Evolutionary conservation across 2,329 filamentous ascomycete genomes (phyloP).

Genomic region (Diplodia seriata): DNA sequence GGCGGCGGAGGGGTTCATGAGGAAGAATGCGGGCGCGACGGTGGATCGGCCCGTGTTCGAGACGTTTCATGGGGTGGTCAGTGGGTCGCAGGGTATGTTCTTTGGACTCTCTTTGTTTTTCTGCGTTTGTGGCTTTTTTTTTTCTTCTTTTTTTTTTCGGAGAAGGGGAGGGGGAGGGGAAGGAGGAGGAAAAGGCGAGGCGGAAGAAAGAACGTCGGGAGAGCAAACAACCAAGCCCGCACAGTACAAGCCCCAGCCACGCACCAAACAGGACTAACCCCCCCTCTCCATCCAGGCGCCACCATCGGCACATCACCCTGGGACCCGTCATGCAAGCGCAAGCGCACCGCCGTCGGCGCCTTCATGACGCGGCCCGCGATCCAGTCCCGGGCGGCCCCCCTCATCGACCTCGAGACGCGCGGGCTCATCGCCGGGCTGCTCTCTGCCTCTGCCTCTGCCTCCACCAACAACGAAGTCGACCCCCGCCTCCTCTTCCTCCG

Average conservation of each 20-base stretch:
- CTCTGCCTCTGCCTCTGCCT: neutral
- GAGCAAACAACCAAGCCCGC: no score
- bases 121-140: neutral
- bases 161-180: no score
- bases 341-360: constrained; percentile 28
- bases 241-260: no score
- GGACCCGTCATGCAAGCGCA: constrained; percentile 31
- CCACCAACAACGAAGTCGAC: neutral
- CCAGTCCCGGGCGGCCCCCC: constrained; percentile 10
- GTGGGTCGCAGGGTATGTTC: constrained; percentile 27
- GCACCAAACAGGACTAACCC: no score
- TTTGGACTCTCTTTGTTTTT: no score
- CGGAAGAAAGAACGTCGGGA: neutral
- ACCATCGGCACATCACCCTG: constrained; percentile 30
- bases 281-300: no score
- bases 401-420: constrained; percentile 28
- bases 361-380: constrained; percentile 31
- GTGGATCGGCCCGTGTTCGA: constrained; percentile 24
- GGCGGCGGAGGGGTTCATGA: constrained; percentile 28
- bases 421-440: constrained; percentile 21
- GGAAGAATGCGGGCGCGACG: constrained; percentile 26
- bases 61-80: constrained; percentile 28
- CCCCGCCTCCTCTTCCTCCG: constrained; percentile 27
- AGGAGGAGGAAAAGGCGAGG: no score
- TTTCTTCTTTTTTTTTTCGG: no score